Evolutionary conservation across 768 basidiomycete genomes (phyloP).

Genomic region (Boletus bicolor): DNA sequence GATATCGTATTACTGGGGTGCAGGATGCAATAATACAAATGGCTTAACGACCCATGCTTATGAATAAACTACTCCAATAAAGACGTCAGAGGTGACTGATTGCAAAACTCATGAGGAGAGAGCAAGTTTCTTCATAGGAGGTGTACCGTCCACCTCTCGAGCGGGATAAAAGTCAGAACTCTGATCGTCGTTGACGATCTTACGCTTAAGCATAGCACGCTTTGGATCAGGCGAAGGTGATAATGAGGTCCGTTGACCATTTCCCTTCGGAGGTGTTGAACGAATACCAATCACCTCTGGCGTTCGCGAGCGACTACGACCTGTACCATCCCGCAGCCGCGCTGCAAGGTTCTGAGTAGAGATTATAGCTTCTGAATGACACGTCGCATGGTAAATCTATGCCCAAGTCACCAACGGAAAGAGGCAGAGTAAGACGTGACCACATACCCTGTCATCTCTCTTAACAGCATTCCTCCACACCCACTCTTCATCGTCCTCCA

Average conservation of each 20-base stretch:
- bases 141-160: constrained; percentile 46
- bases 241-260: constrained; percentile 34
- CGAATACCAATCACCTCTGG: constrained; percentile 52
- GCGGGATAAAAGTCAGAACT: constrained; percentile 30
- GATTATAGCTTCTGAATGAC: constrained; percentile 75
- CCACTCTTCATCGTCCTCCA: constrained; percentile 98
- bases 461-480: constrained; percentile 91
- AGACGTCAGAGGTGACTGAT: constrained; percentile 17
- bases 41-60: constrained; percentile 20
- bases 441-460: constrained; percentile 76
- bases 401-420: constrained; percentile 2
- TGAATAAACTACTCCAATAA: constrained; percentile 35
- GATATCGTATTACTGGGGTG: constrained; percentile 18
- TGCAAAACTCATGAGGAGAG: constrained; percentile 33
- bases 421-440: background rate
- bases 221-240: constrained; percentile 55
- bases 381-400: constrained; percentile 93
- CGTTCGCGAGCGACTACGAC: constrained; percentile 70
- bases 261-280: constrained; percentile 37
- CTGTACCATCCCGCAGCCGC: constrained; percentile 60
- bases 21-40: constrained; percentile 26
- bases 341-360: constrained; percentile 66
- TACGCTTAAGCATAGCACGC: constrained; percentile 67
- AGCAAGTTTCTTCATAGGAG: constrained; percentile 67
- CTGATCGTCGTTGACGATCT: constrained; percentile 55